Conservation (phyloP, 768 basidiomycete genomes). For the Infundibulicybe gibba region DNA sequence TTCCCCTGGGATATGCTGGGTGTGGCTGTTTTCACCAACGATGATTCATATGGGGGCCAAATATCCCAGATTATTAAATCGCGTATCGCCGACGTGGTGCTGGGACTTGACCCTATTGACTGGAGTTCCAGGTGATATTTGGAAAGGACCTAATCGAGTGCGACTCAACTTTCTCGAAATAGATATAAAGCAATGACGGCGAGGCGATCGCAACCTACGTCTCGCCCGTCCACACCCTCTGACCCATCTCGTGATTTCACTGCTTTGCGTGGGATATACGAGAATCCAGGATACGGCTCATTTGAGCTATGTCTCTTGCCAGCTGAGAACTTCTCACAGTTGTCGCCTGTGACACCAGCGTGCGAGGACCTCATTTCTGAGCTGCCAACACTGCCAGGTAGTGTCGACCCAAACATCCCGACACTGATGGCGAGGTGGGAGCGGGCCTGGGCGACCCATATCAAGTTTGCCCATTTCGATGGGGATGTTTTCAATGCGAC, state of each 20-base stretch:
- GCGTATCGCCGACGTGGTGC: slow-evolving; percentile 14
- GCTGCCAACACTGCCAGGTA: background rate
- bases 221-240: slow-evolving; percentile 1
- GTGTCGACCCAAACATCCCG: background rate
- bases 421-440: slow-evolving; percentile 1
- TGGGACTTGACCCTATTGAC: slow-evolving; percentile 15
- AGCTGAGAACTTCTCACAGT: background rate
- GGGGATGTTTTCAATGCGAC: slow-evolving; percentile 1
- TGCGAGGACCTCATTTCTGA: background rate
- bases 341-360: background rate
- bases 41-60: slow-evolving; percentile 9
- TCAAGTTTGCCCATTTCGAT: slow-evolving; percentile 1
- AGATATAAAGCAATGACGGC: background rate
- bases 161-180: background rate
- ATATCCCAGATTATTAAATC: slow-evolving; percentile 13
- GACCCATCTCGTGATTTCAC: background rate
- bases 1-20: slow-evolving; percentile 16
- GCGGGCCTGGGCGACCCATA: background rate
- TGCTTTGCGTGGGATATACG: background rate
- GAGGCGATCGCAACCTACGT: background rate
- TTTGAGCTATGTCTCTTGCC: background rate
- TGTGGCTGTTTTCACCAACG: slow-evolving; percentile 16
- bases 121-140: slow-evolving; percentile 9
- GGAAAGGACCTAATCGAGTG: background rate
- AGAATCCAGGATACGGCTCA: slow-evolving; percentile 3